Conservation (phyloP, 2,329 filamentous ascomycete species). For the Hypoxylon sp. region DNA sequence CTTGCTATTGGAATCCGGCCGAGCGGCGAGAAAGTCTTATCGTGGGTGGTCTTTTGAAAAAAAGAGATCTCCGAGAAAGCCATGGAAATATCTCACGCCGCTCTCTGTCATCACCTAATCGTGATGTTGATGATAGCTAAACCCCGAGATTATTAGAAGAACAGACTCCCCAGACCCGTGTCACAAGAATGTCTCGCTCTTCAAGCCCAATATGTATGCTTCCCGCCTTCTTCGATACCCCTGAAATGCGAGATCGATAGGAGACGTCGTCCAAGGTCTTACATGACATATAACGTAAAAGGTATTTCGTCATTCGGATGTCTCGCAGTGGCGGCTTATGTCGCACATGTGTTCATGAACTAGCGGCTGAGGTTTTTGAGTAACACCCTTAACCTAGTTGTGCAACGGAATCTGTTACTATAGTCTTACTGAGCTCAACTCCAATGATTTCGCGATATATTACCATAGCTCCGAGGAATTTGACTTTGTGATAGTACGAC, state of each 20-base stretch:
- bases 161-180: not conserved
- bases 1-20: not conserved
- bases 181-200: not conserved
- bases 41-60: not conserved
- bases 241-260: not conserved
- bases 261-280: not conserved
- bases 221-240: no score
- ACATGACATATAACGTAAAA: not conserved
- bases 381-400: conserved; percentile 1
- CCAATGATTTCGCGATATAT: conserved; percentile 1
- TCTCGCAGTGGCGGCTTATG: conserved; percentile 4
- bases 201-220: not conserved
- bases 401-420: conserved; percentile 5
- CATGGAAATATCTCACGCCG: not conserved
- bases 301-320: not conserved
- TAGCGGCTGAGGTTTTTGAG: not conserved
- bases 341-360: conserved; percentile 1
- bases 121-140: not conserved
- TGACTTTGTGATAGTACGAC: conserved; percentile 6
- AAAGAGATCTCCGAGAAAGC: not conserved
- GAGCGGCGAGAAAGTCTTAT: not conserved
- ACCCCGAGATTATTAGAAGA: not conserved
- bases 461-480: not conserved
- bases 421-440: conserved; percentile 10
- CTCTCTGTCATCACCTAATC: not conserved